A percentile compares a stretch with the other conserved stretches of the same genome.
Conservation (phyloP, 1,284 basidiomycete species). For the Taiwanofungus camphoratus region DNA sequence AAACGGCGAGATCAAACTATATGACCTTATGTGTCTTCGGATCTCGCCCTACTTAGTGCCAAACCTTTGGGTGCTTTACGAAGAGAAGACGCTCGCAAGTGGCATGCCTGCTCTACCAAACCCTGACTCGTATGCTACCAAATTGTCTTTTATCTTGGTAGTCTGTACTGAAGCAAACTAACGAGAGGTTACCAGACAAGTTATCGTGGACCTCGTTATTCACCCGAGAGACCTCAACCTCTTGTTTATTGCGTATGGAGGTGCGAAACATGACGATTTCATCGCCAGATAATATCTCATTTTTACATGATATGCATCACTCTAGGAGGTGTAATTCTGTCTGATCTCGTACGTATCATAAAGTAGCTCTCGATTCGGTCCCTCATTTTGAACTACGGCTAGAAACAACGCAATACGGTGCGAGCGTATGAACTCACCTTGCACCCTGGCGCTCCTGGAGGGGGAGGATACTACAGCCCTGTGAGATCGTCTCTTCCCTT, state of each 20-base stretch:
- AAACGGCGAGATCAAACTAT: slow-evolving; percentile 58
- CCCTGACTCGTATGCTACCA: slow-evolving; percentile 39
- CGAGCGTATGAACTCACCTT: slow-evolving; percentile 65
- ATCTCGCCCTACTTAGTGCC: slow-evolving; percentile 63
- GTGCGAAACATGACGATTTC: slow-evolving; percentile 30
- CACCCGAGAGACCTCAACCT: slow-evolving; percentile 83
- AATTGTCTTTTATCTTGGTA: background rate
- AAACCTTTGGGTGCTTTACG: slow-evolving; percentile 74
- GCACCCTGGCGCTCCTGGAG: slow-evolving; percentile 78
- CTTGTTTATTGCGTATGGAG: slow-evolving; percentile 79
- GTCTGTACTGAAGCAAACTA: background rate
- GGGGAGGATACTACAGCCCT: slow-evolving; percentile 51
- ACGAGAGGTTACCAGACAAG: too few relatives aligned
- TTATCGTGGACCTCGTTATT: slow-evolving; percentile 55
- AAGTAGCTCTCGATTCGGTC: too few relatives aligned
- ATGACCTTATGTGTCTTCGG: slow-evolving; percentile 61
- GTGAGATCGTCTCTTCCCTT: too few relatives aligned
- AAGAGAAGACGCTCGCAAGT: slow-evolving; percentile 56
- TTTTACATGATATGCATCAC: background rate
- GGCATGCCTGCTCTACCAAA: slow-evolving; percentile 40
- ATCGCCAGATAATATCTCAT: background rate
- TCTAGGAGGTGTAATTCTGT: slow-evolving; percentile 68
- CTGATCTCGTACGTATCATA: slow-evolving; percentile 52
- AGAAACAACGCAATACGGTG: slow-evolving; percentile 56
- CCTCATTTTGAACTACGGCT: too few relatives aligned